These are phyloP conservation scores for Leucaena leucocephala DNA, from an alignment of 306 rosid species.

Conservation along the genomic window DNA sequence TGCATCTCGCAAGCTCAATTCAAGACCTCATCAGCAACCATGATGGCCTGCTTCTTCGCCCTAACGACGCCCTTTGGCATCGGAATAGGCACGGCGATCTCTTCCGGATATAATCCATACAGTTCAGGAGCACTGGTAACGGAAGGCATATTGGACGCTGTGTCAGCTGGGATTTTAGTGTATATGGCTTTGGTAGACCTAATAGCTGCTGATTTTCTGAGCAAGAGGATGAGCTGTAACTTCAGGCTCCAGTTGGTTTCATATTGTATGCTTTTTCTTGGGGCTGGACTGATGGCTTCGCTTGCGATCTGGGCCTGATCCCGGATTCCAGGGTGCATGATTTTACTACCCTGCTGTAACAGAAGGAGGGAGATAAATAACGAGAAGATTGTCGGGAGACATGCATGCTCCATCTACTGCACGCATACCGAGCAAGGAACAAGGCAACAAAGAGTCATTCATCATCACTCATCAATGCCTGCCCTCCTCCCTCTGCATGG, in stretches of 20 bases:
- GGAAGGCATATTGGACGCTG: constrained; percentile 78
- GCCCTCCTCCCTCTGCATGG: background rate
- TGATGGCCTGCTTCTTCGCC: constrained; percentile 90
- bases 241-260: constrained; percentile 81
- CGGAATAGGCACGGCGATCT: constrained; percentile 62
- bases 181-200: constrained; percentile 96
- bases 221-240: constrained; percentile 96
- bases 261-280: constrained; percentile 84
- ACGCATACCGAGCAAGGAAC: background rate
- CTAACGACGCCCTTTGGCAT: constrained; percentile 80
- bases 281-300: constrained; percentile 90
- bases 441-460: background rate
- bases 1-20: constrained; percentile 94
- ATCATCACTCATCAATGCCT: background rate
- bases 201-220: constrained; percentile 91
- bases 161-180: constrained; percentile 84
- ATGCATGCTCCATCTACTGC: background rate
- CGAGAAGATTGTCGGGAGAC: background rate
- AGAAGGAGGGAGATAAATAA: background rate
- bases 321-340: background rate
- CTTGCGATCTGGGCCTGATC: constrained; percentile 89
- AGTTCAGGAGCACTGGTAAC: constrained; percentile 73
- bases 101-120: constrained; percentile 68
- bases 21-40: constrained; percentile 57
- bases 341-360: background rate